A percentile compares a stretch with the other conserved stretches of the same genome.
Evolutionary conservation across 2,329 filamentous ascomycete species (phyloP).

Genomic region (Triangularia verruculosa): DNA sequence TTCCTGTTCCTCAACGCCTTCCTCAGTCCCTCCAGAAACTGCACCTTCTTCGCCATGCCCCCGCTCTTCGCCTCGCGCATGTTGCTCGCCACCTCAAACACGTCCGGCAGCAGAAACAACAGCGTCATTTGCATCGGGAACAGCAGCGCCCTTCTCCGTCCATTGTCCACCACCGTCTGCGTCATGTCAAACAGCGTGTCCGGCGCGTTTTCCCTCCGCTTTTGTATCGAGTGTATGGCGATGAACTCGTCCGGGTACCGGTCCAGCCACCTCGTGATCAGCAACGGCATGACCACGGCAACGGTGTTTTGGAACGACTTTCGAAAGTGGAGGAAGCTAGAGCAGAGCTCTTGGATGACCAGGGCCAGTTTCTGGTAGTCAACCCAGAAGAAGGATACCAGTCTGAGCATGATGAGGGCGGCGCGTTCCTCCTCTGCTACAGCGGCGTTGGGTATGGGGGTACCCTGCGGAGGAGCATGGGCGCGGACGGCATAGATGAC

Average conservation of each 20-base stretch:
- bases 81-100: conserved; percentile 68
- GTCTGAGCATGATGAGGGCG: conserved; percentile 53
- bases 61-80: conserved; percentile 61
- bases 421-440: conserved; percentile 50
- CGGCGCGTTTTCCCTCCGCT: conserved; percentile 61
- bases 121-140: conserved; percentile 63
- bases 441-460: conserved; percentile 36
- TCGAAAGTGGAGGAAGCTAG: conserved; percentile 64
- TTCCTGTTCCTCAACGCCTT: conserved; percentile 63
- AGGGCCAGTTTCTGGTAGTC: conserved; percentile 59
- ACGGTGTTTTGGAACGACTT: conserved; percentile 62
- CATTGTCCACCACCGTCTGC: conserved; percentile 57
- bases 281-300: conserved; percentile 58
- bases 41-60: conserved; percentile 63
- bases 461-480: conserved; percentile 39
- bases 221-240: conserved; percentile 57
- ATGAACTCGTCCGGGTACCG: conserved; percentile 64
- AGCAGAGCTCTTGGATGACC: conserved; percentile 64
- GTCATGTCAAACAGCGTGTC: conserved; percentile 70
- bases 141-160: conserved; percentile 52
- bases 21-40: conserved; percentile 60
- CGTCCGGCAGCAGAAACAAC: conserved; percentile 62
- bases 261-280: conserved; percentile 65
- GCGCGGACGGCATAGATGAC: conserved; percentile 51
- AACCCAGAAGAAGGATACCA: conserved; percentile 63